Conservation (phyloP, 495 filamentous ascomycete species). For the Tuber aestivum region DNA sequence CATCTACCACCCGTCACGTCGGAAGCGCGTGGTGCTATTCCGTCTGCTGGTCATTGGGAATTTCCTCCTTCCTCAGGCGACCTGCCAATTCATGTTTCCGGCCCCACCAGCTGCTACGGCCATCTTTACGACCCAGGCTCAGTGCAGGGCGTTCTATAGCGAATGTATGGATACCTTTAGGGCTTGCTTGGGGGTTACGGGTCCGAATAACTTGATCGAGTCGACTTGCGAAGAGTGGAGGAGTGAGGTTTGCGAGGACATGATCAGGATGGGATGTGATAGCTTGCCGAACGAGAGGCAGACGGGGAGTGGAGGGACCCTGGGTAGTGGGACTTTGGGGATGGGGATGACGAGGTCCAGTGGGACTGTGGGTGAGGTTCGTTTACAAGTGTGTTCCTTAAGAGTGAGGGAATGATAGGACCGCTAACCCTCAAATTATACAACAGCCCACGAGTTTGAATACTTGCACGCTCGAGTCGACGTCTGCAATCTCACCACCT, state of each 20-base stretch:
- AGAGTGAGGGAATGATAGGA: not conserved
- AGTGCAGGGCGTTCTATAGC: conserved; percentile 20
- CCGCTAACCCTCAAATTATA: not conserved
- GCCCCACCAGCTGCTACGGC: not conserved
- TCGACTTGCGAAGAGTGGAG: conserved; percentile 23
- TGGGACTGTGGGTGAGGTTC: not conserved
- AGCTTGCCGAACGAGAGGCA: conserved; percentile 10
- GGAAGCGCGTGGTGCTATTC: not conserved
- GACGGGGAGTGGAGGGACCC: not conserved
- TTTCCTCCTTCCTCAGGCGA: not conserved
- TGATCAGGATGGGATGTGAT: conserved; percentile 30
- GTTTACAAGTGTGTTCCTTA: not conserved
- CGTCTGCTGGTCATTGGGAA: not conserved
- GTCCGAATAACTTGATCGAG: not conserved
- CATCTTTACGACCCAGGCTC: conserved; percentile 11
- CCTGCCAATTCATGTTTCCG: conserved; percentile 18
- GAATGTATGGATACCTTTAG: conserved; percentile 28
- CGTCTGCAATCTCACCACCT: not conserved
- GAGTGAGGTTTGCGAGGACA: conserved; percentile 21
- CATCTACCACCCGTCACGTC: not conserved
- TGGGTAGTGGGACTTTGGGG: not conserved
- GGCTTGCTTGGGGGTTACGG: conserved; percentile 17
- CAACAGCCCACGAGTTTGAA: not conserved
- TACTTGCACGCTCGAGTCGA: not conserved
- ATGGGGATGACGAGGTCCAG: not conserved